Evolutionary conservation across 495 filamentous ascomycete genomes (phyloP).

Genomic region (Penicillium simplicissimum): DNA sequence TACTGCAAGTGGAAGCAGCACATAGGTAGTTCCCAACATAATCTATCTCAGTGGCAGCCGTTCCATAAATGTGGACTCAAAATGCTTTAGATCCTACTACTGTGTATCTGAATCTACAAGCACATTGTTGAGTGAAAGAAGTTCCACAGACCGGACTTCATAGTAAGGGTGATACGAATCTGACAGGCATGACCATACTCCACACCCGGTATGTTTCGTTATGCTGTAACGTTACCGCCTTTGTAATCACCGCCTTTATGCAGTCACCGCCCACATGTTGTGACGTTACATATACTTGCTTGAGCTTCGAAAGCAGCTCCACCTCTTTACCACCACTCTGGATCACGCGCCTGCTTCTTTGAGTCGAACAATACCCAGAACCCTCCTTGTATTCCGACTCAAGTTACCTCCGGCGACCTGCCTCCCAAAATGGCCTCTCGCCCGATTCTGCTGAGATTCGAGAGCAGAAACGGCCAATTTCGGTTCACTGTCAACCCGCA

Average conservation of each 20-base stretch:
- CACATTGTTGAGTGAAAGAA: not conserved
- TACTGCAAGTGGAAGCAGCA: not conserved
- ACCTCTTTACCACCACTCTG: slow-evolving; percentile 1
- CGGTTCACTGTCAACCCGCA: slow-evolving; percentile 49
- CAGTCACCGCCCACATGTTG: slow-evolving; percentile 25
- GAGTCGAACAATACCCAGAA: not conserved
- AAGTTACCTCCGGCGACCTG: not conserved
- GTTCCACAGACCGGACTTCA: not conserved
- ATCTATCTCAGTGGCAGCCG: not conserved
- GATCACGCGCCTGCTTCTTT: slow-evolving; percentile 11
- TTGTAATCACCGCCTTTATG: no score
- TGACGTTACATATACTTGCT: slow-evolving; percentile 25
- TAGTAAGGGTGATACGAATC: not conserved
- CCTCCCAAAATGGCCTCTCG: slow-evolving; percentile 40
- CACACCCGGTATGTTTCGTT: slow-evolving; percentile 4
- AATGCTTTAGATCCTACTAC: not conserved
- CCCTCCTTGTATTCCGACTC: not conserved
- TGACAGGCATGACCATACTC: not conserved
- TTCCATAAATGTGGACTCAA: not conserved
- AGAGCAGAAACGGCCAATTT: slow-evolving; percentile 59
- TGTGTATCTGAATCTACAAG: not conserved
- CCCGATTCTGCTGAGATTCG: slow-evolving; percentile 53
- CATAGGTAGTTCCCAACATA: not conserved
- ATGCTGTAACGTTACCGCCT: slow-evolving; percentile 23
- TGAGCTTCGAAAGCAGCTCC: slow-evolving; percentile 19